These are phyloP conservation scores for Mallotus repandus DNA, from an alignment of 441 rosid genomes.

Conservation along the genomic window DNA sequence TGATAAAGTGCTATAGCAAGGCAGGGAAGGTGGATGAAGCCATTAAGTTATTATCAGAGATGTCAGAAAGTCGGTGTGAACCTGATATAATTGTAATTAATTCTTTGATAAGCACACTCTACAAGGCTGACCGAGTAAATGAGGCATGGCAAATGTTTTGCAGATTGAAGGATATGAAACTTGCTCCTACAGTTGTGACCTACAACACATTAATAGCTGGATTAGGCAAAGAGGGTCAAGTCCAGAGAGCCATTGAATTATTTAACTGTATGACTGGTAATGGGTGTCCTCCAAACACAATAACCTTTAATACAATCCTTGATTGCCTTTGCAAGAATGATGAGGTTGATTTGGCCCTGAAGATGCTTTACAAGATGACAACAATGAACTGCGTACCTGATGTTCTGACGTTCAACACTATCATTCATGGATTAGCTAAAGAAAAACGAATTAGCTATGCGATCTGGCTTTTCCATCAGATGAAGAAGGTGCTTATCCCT, in stretches of 20 bases:
- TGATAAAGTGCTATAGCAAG: slow-evolving; percentile 89
- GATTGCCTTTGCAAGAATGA: slow-evolving; percentile 94
- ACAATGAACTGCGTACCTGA: slow-evolving; percentile 63
- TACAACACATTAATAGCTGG: slow-evolving; percentile 80
- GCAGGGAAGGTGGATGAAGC: slow-evolving; percentile 80
- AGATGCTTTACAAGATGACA: slow-evolving; percentile 64
- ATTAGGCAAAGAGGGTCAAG: slow-evolving; percentile 69
- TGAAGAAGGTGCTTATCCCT: slow-evolving; percentile 71
- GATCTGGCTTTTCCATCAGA: slow-evolving; percentile 82
- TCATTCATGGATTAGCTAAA: slow-evolving; percentile 71
- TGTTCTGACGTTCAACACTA: slow-evolving; percentile 79
- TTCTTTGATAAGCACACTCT: slow-evolving; percentile 75
- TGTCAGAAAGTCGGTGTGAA: slow-evolving; percentile 60
- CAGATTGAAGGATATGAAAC: slow-evolving; percentile 62
- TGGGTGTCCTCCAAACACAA: slow-evolving; percentile 72
- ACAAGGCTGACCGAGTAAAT: slow-evolving; percentile 64
- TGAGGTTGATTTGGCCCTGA: slow-evolving; percentile 65
- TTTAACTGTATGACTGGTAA: slow-evolving; percentile 55
- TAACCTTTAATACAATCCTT: slow-evolving; percentile 79
- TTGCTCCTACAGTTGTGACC: slow-evolving; percentile 81
- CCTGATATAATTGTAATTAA: slow-evolving; percentile 79
- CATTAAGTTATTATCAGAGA: slow-evolving; percentile 70
- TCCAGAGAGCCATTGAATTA: slow-evolving; percentile 56
- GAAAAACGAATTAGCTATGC: slow-evolving; percentile 55
- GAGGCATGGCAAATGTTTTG: slow-evolving; percentile 90